Conservation (phyloP, 805 yeast genomes). For the Candida ortonii region DNA sequence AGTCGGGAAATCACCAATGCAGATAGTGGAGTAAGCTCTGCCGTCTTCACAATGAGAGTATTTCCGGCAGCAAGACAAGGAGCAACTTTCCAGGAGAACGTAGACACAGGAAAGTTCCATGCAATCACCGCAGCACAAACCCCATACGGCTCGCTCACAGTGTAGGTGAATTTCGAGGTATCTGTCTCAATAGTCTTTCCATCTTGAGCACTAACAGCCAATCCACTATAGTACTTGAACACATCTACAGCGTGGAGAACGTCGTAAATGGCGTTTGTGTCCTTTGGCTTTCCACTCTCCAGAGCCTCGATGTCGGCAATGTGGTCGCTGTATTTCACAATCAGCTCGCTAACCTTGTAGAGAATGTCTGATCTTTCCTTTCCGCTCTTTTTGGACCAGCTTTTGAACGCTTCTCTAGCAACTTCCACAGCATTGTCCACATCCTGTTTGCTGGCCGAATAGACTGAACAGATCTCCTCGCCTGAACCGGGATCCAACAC, state of each 20-base stretch:
- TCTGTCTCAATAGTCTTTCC: slow-evolving; percentile 66
- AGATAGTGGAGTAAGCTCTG: slow-evolving; percentile 64
- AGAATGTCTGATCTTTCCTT: slow-evolving; percentile 44
- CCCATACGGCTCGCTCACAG: slow-evolving; percentile 63
- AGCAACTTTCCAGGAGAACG: slow-evolving; percentile 67
- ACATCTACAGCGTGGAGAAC: slow-evolving; percentile 54
- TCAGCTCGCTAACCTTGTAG: slow-evolving; percentile 47
- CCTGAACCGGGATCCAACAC: slow-evolving; percentile 59
- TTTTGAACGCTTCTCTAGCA: slow-evolving; percentile 49
- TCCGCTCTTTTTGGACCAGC: slow-evolving; percentile 49
- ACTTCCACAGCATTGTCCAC: slow-evolving; percentile 52
- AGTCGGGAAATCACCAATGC: slow-evolving; percentile 56
- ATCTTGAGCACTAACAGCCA: slow-evolving; percentile 60
- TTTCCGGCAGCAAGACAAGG: slow-evolving; percentile 70
- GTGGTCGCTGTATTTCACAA: slow-evolving; percentile 46
- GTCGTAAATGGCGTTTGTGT: slow-evolving; percentile 55
- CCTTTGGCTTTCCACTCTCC: slow-evolving; percentile 58
- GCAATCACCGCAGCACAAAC: slow-evolving; percentile 72
- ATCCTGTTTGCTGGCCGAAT: slow-evolving; percentile 49
- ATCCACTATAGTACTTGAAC: slow-evolving; percentile 68
- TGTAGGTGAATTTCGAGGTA: slow-evolving; percentile 56
- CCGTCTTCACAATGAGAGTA: slow-evolving; percentile 59
- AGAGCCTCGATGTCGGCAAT: slow-evolving; percentile 56
- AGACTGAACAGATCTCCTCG: slow-evolving; percentile 47
- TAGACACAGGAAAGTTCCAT: slow-evolving; percentile 70